Base-by-base conservation (phyloP, 495 filamentous ascomycete species). In the Cetradonia linearis region DNA sequence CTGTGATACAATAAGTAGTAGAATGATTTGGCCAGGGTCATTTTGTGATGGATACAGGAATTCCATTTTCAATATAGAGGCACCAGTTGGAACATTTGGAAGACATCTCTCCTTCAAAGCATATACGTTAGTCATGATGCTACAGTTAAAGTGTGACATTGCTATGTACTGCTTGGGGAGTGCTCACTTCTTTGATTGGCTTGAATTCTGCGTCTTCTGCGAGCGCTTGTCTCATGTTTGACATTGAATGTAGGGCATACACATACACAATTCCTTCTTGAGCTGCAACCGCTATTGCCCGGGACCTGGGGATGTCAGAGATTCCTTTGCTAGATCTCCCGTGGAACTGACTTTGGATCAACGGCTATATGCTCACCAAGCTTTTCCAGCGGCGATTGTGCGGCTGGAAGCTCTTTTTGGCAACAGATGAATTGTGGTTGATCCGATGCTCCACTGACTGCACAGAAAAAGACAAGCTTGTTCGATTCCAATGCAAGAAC, bases 361-460 rank as follows among this genome's bases (percentile, higher is more conserved):
- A 95, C 83, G 40, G 90, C 86, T 55, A 95, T 72, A 69, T 91
- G 86, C 59, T 83, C 84, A 6, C 91, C 91, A 57, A 86, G 82
- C 58, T 78, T 76, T 46, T 81, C 77, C 25, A 80, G 78, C 33
- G 78, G 67, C 56, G 75, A 76, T 55, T 76, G 71, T 66, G 81
- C 79, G 28, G 72, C 70, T 44, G 82, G 83, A 14, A 86, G 73
- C 14, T 81, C 81, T 40, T 77, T 74, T 40, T 77, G 76, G 53
- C 78, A 78, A 37, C 84, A 75, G 6, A 82, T 70, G 63, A 95
- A 89, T 52, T 80, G 74, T 28, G 77, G 62, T 8, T 79, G 73
- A 54, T 72, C 67, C 20, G 71, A 67, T 1, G 63, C 58, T 3
- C 68, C 73, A 40, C 74, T 70, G 37, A 70, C 70, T 56, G 84